These are phyloP conservation scores for Penicillium sp. DNA, from an alignment of 2,329 filamentous ascomycete genomes.

Conservation along the genomic window DNA sequence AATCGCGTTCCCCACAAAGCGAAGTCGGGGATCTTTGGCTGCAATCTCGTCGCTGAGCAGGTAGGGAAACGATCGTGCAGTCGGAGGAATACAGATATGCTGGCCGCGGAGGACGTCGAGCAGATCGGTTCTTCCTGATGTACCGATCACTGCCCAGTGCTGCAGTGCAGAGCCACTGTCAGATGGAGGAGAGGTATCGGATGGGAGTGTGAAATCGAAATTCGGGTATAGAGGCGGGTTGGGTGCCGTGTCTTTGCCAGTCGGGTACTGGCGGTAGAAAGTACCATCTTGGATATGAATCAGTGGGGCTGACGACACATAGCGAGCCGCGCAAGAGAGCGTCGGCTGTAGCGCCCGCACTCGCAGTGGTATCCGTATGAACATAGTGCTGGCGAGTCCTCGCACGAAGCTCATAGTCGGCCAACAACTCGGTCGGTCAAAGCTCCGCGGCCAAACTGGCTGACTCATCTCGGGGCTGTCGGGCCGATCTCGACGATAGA, in stretches of 20 bases:
- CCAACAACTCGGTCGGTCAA: too few relatives aligned
- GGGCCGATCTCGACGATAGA: too few relatives aligned
- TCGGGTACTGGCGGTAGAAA: constrained; percentile 76
- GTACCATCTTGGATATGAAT: constrained; percentile 74
- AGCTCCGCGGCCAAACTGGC: too few relatives aligned
- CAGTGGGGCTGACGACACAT: constrained; percentile 49
- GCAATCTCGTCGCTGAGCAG: constrained; percentile 63
- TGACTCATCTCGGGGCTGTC: too few relatives aligned
- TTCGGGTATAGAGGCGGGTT: constrained; percentile 70
- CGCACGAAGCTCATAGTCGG: too few relatives aligned
- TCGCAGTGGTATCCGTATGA: constrained; percentile 16
- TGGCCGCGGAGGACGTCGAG: constrained; percentile 74
- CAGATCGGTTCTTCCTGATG: constrained; percentile 77
- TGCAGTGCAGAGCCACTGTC: constrained; percentile 39
- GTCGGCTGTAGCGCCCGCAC: constrained; percentile 5
- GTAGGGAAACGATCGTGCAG: constrained; percentile 73
- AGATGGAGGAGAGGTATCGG: constrained; percentile 28
- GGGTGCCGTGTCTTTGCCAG: constrained; percentile 40
- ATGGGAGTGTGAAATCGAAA: constrained; percentile 67
- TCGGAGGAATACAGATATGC: constrained; percentile 71
- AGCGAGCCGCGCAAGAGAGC: constrained; percentile 4
- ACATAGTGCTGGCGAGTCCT: too few relatives aligned
- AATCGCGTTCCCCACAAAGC: constrained; percentile 65
- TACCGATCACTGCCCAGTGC: constrained; percentile 81
- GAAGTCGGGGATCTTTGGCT: constrained; percentile 49